Percentiles rank a stretch among this genome's conserved stretches.
Evolutionary conservation across 2,329 filamentous ascomycete species (phyloP).

Genomic region (Sporothrix globosa): DNA sequence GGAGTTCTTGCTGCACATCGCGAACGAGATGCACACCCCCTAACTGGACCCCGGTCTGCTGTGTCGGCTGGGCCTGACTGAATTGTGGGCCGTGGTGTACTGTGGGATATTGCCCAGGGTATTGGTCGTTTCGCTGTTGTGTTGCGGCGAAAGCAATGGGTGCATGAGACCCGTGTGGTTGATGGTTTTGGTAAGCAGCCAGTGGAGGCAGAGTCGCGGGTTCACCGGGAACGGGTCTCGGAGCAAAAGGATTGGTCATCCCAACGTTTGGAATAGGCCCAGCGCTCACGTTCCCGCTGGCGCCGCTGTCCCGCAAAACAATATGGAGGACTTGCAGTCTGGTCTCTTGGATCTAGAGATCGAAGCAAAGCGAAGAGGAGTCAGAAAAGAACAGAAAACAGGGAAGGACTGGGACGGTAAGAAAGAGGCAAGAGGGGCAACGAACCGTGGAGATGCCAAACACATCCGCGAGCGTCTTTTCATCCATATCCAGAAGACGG

Average conservation of each 20-base stretch:
- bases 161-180: background rate
- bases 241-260: background rate
- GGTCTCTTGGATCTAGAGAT: conserved; percentile 17
- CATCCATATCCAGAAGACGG: conserved; percentile 32
- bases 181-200: background rate
- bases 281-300: background rate
- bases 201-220: background rate
- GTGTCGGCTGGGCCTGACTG: background rate
- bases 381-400: background rate
- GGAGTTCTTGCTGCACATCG: background rate
- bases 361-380: background rate
- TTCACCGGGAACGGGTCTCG: background rate
- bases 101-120: background rate
- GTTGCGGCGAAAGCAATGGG: background rate
- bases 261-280: background rate
- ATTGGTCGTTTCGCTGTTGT: background rate
- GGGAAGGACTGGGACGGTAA: background rate
- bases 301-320: conserved; percentile 24
- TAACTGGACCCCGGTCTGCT: background rate
- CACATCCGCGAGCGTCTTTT: conserved; percentile 30
- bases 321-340: conserved; percentile 27
- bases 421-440: background rate
- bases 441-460: conserved; percentile 34
- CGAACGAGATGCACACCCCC: background rate
- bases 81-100: background rate